Conservation (phyloP, 768 basidiomycete genomes). For the Antrodiella citrinella region DNA sequence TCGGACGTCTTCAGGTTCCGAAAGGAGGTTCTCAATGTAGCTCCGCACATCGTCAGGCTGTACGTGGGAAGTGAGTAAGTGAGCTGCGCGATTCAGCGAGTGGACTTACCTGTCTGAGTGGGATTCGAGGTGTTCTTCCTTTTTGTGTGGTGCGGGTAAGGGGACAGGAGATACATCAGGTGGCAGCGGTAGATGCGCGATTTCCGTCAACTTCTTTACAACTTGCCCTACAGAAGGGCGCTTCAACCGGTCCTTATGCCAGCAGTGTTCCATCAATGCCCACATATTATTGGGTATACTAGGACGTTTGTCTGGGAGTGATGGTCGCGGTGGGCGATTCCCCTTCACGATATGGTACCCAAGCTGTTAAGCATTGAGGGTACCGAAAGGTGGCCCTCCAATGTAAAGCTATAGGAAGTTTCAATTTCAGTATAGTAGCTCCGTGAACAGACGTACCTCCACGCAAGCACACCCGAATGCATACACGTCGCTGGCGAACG, state of each 20-base stretch:
- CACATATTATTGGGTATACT: not conserved
- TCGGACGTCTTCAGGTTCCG: too few relatives aligned
- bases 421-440: not conserved
- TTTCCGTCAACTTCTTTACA: too few relatives aligned
- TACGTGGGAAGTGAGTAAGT: too few relatives aligned
- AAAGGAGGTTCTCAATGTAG: too few relatives aligned
- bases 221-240: not conserved
- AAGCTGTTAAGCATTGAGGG: not conserved
- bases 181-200: too few relatives aligned
- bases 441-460: not conserved
- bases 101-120: too few relatives aligned
- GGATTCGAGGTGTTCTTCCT: too few relatives aligned
- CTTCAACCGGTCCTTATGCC: not conserved
- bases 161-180: too few relatives aligned
- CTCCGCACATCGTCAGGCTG: too few relatives aligned
- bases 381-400: not conserved
- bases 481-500: constrained; percentile 1
- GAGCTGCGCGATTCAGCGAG: too few relatives aligned
- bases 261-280: not conserved
- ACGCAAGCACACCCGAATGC: constrained; percentile 1
- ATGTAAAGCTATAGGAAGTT: not conserved
- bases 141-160: too few relatives aligned
- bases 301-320: not conserved
- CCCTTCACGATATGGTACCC: not conserved
- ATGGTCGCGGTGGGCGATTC: not conserved